These are phyloP conservation scores for Aspergillus pseudoviridinutans DNA, from an alignment of 2,329 filamentous ascomycete genomes.

Conservation along the genomic window DNA sequence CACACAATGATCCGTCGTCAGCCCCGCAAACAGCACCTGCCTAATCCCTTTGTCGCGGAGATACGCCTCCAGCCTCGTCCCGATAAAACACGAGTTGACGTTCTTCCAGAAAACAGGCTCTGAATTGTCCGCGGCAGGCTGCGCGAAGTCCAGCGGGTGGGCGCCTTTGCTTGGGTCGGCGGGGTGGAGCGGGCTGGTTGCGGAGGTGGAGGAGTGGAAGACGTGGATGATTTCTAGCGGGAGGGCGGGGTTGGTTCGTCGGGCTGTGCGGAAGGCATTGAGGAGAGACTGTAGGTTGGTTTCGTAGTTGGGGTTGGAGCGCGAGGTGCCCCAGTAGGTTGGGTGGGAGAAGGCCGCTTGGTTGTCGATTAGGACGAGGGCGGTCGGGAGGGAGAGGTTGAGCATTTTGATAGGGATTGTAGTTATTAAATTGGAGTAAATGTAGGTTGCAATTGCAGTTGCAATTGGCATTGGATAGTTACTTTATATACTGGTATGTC, in stretches of 20 bases:
- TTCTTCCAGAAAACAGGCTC: slow-evolving; percentile 43
- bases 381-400: slow-evolving; percentile 28
- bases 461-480: too few species aligned
- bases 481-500: too few species aligned
- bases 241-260: slow-evolving; percentile 3
- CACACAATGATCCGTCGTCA: slow-evolving; percentile 50
- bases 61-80: slow-evolving; percentile 39
- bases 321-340: slow-evolving; percentile 38
- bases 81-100: slow-evolving; percentile 48
- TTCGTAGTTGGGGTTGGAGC: slow-evolving; percentile 46
- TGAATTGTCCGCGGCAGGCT: slow-evolving; percentile 23
- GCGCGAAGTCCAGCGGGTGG: slow-evolving; percentile 28
- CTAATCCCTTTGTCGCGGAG: slow-evolving; percentile 31
- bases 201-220: slow-evolving; percentile 40
- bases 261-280: slow-evolving; percentile 29
- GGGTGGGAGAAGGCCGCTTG: slow-evolving; percentile 42
- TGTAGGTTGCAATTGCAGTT: background rate
- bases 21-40: slow-evolving; percentile 40
- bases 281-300: slow-evolving; percentile 40
- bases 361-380: slow-evolving; percentile 48
- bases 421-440: background rate
- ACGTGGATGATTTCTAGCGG: slow-evolving; percentile 43
- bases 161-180: slow-evolving; percentile 23
- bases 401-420: slow-evolving; percentile 10
- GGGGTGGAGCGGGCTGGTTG: slow-evolving; percentile 36